Percentiles rank a stretch among this genome's conserved stretches.
phyloP scores from a whole-genome alignment of 768 basidiomycete genomes.

The Suillus paluster region DNA sequence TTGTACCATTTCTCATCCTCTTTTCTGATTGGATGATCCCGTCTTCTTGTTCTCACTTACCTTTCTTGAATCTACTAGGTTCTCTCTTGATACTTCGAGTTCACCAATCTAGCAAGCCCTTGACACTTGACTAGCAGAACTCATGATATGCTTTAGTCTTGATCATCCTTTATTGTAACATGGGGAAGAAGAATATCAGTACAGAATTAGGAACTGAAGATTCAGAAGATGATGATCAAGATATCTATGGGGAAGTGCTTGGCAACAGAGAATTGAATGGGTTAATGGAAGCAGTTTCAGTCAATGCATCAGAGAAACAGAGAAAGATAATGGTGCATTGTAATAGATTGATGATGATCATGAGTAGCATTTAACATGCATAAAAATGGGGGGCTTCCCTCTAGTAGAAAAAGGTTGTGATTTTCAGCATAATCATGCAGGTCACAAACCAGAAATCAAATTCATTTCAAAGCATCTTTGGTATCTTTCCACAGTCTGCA shows the following conservation, averaged over 20 bases:
- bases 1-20: too few relatives aligned
- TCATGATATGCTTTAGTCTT: too few relatives aligned
- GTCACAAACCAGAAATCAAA: slow-evolving; percentile 36
- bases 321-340: background rate
- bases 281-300: slow-evolving; percentile 1
- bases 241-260: slow-evolving; percentile 10
- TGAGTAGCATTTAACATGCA: background rate
- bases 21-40: too few relatives aligned
- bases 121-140: too few relatives aligned
- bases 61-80: too few relatives aligned
- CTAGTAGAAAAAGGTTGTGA: slow-evolving; percentile 15
- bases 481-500: slow-evolving; percentile 27
- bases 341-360: background rate
- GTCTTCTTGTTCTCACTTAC: too few relatives aligned
- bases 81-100: too few relatives aligned
- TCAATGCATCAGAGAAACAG: background rate
- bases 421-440: slow-evolving; percentile 24
- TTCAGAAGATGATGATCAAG: background rate
- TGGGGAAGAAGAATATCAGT: background rate
- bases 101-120: too few relatives aligned
- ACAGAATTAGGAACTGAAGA: background rate
- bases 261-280: slow-evolving; percentile 10
- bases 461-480: slow-evolving; percentile 14
- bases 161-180: too few relatives aligned
- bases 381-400: background rate